Base-by-base conservation (phyloP, 441 rosid genomes). In the Populus hybrid region DNA sequence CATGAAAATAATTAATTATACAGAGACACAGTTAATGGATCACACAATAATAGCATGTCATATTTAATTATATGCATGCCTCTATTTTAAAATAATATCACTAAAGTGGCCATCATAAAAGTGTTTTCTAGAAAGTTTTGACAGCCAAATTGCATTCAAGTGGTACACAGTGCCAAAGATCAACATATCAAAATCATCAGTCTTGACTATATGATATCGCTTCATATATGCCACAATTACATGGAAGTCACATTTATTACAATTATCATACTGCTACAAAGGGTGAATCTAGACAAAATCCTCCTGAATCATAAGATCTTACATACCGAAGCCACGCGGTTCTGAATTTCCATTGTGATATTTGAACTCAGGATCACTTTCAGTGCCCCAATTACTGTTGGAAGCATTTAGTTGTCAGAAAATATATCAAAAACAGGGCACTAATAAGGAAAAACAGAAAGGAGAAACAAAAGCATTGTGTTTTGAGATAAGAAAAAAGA, bases 321-420 rank as follows among this genome's bases (percentile, higher is more conserved):
- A 69, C 84, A 69, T 90, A 95, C 98, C 99, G 78, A 93, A 93
- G 79, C 99, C 98, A 75, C 89, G 87, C 82, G 97, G 99, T 53
- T 95, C 98, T 8, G 97, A 86, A 84, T 95, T 93, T 78, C 99
- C 98, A 84, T 84, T 91, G 85, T 95, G 98, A 83, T 95, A 95
- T 86, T 89, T 90, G 84, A 95, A 93, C 38, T 89, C 97, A 10
- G 93, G 88, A 86, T 93, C 94, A 71, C 85, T 92, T 86, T 95
- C 99, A 53, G 97, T 95, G 30, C 98, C 99, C 98, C 97, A 93
- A 76, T 92, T 92, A 80, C 99, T 95, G 93, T 76, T 71, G 75
- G 64, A 79, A 80, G 14, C 65, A 81, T 69, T 78, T 53, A 32
- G 73, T 63, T 18, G 68, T 82, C 73, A 87, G 70, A 76, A 26